phyloP scores from a whole-genome alignment of 495 filamentous ascomycete genomes.

The Chlorociboria aeruginascens region DNA sequence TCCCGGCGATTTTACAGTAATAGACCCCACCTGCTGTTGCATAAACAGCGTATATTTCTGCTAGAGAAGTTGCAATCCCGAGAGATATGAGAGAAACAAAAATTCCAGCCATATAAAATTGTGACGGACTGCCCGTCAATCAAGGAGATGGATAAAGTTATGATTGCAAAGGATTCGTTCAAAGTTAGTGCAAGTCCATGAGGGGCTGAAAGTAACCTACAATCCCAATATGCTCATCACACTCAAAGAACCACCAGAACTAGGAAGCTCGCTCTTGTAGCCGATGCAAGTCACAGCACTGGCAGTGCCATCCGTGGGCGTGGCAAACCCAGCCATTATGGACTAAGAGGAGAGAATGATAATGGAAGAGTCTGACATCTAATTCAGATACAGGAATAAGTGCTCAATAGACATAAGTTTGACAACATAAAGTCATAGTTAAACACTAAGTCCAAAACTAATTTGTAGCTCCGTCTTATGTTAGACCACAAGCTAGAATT shows the following conservation, averaged over 20 bases:
- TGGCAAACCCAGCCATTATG: too few relatives aligned
- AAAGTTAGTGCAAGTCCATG: constrained; percentile 1
- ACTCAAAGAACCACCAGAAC: constrained; percentile 46
- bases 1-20: constrained; percentile 18
- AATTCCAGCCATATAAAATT: constrained; percentile 33
- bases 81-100: constrained; percentile 31
- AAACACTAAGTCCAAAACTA: too few relatives aligned
- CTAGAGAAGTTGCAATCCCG: constrained; percentile 30
- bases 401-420: too few relatives aligned
- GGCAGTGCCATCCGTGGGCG: constrained; percentile 1
- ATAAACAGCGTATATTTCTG: constrained; percentile 34
- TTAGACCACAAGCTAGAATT: too few relatives aligned
- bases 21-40: constrained; percentile 37
- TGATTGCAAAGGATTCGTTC: constrained; percentile 27
- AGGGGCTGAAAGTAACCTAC: constrained; percentile 21
- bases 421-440: too few relatives aligned
- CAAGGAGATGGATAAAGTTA: constrained; percentile 54
- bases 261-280: constrained; percentile 51
- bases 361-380: too few relatives aligned
- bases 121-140: constrained; percentile 48
- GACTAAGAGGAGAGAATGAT: too few relatives aligned
- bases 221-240: constrained; percentile 56
- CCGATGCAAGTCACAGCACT: constrained; percentile 50
- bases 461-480: too few relatives aligned
- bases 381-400: too few relatives aligned